phyloP scores from a whole-genome alignment of 2,329 filamentous ascomycete species.

The Cladosporium sp. region DNA sequence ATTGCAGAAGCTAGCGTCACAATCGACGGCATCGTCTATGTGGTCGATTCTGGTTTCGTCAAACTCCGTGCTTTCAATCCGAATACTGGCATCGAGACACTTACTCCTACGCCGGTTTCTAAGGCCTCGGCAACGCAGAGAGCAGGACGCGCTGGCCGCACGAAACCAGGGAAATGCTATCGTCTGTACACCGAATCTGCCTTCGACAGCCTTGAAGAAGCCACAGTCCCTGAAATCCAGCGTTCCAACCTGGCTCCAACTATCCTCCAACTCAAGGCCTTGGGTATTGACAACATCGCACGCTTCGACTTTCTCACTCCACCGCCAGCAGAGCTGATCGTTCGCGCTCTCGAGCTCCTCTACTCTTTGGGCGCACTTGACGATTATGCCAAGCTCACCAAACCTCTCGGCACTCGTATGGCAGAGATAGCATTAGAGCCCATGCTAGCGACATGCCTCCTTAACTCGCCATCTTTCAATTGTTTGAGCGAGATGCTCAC shows the following conservation, averaged over 20 bases:
- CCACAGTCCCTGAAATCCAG: constrained; percentile 84
- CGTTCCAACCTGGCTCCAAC: constrained; percentile 83
- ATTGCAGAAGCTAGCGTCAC: constrained; percentile 96
- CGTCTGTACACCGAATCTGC: constrained; percentile 77
- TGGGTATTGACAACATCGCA: constrained; percentile 90
- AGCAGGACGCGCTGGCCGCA: constrained; percentile 82
- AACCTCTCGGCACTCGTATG: constrained; percentile 82
- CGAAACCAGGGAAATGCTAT: constrained; percentile 87
- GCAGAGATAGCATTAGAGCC: constrained; percentile 89
- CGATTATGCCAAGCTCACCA: constrained; percentile 82
- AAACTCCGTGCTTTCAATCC: constrained; percentile 86
- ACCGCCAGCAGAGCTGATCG: constrained; percentile 77
- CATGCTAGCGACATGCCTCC: constrained; percentile 87
- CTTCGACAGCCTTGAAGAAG: constrained; percentile 60
- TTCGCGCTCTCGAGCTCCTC: constrained; percentile 79
- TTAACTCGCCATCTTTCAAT: constrained; percentile 66
- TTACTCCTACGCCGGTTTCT: constrained; percentile 75
- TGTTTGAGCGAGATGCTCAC: constrained; percentile 82
- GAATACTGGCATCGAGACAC: constrained; percentile 74
- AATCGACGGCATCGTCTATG: constrained; percentile 84
- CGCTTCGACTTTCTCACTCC: constrained; percentile 84
- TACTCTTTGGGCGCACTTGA: constrained; percentile 83
- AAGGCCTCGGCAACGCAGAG: constrained; percentile 91
- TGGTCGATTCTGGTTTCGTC: constrained; percentile 85
- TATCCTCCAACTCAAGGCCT: constrained; percentile 83